phyloP scores from a whole-genome alignment of 2,329 filamentous ascomycete genomes.

The Aschersonia sp. region DNA sequence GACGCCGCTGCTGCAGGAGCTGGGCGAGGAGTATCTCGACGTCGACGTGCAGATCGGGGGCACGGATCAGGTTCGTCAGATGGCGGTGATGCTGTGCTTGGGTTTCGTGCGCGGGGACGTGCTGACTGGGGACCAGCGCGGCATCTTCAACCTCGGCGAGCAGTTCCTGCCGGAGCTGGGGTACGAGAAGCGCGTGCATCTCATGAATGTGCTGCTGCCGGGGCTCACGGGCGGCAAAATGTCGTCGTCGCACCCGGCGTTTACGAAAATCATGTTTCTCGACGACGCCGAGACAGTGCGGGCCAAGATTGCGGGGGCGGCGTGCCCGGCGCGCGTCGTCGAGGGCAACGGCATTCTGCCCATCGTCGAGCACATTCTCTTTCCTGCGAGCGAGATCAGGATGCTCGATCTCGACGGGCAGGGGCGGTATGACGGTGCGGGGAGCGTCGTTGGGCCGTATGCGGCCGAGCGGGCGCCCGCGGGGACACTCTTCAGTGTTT shows the following conservation, averaged over 20 bases:
- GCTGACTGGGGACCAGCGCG: background rate
- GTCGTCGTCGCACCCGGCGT: background rate
- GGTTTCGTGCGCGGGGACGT: no score
- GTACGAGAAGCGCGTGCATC: slow-evolving; percentile 1
- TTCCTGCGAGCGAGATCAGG: background rate
- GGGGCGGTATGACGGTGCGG: background rate
- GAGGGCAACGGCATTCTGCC: slow-evolving; percentile 1
- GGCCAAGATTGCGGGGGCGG: background rate
- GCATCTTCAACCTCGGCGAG: slow-evolving; percentile 1
- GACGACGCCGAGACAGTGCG: background rate
- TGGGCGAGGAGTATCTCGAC: slow-evolving; percentile 1
- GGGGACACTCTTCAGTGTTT: background rate
- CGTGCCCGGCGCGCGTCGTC: background rate
- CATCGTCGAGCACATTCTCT: slow-evolving; percentile 1
- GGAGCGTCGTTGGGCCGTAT: background rate
- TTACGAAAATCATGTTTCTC: slow-evolving; percentile 1
- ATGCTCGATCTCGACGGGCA: background rate
- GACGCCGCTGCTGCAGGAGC: slow-evolving; percentile 1
- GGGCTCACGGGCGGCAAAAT: slow-evolving; percentile 2
- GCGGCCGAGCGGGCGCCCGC: background rate
- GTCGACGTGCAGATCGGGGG: slow-evolving; percentile 1
- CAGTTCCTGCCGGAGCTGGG: slow-evolving; percentile 1
- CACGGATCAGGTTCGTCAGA: background rate
- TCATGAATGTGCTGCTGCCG: slow-evolving; percentile 1
- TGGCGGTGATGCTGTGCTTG: no score